These are phyloP conservation scores for Chionographis japonica DNA, from an alignment of 106 monocot genomes.

Conservation along the genomic window DNA sequence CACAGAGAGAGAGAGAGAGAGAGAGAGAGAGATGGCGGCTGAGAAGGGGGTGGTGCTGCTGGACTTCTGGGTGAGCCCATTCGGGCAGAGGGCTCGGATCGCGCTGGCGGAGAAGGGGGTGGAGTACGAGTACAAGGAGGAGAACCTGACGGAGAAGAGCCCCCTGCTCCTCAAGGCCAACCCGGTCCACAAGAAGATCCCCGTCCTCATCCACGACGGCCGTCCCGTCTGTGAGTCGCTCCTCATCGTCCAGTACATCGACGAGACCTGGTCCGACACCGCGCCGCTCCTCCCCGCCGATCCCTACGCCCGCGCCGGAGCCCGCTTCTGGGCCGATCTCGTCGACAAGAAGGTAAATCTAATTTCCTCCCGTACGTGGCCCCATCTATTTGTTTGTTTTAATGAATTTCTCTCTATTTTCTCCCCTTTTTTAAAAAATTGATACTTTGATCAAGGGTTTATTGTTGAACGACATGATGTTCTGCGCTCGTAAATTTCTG, in stretches of 20 bases:
- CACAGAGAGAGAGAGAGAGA: too few relatives aligned
- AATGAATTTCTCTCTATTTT: neutral
- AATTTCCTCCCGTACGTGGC: too few relatives aligned
- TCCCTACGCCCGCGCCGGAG: conserved; percentile 12
- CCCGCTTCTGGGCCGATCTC: conserved; percentile 31
- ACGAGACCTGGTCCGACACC: conserved; percentile 24
- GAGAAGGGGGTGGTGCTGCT: conserved; percentile 17
- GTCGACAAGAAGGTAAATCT: conserved; percentile 26
- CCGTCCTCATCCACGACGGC: conserved; percentile 45
- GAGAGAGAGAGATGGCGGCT: neutral
- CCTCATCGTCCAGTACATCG: conserved; percentile 43
- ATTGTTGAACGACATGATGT: too few relatives aligned
- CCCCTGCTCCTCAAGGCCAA: conserved; percentile 27
- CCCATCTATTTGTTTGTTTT: neutral
- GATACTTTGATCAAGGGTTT: too few relatives aligned
- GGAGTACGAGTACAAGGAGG: conserved; percentile 37
- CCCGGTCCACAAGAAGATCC: conserved; percentile 42
- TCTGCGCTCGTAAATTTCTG: too few relatives aligned
- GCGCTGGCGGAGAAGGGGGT: conserved; percentile 44
- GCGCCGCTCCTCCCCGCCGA: conserved; percentile 20
- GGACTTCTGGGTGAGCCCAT: conserved; percentile 37
- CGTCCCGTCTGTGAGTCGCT: conserved; percentile 45
- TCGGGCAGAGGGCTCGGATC: conserved; percentile 27
- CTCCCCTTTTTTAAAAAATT: too few relatives aligned
- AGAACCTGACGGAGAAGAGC: conserved; percentile 33